These are phyloP conservation scores for Amanita rimosa DNA, from an alignment of 768 basidiomycete species.

Conservation along the genomic window DNA sequence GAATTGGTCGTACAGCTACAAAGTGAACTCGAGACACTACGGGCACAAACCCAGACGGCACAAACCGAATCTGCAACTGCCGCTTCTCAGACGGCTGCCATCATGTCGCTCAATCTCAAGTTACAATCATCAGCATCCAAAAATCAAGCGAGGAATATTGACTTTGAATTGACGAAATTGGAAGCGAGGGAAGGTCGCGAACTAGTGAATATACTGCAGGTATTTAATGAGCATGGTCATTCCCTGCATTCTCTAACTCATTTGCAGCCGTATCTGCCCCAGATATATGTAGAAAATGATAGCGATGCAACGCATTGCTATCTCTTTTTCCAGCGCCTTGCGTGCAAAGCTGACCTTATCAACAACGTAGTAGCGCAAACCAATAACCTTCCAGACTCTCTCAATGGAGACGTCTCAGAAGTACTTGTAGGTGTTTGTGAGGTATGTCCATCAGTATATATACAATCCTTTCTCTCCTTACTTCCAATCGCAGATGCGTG, in stretches of 20 bases:
- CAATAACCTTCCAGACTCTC: slow-evolving; percentile 76
- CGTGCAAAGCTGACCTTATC: slow-evolving; percentile 80
- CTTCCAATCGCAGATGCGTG: slow-evolving; percentile 50
- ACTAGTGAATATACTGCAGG: slow-evolving; percentile 75
- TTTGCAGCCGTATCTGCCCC: slow-evolving; percentile 78
- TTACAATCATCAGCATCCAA: slow-evolving; percentile 86
- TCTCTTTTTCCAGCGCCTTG: slow-evolving; percentile 86
- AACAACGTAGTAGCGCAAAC: slow-evolving; percentile 72
- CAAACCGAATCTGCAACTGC: slow-evolving; percentile 76
- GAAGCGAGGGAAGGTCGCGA: slow-evolving; percentile 80
- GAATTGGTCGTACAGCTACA: slow-evolving; percentile 83
- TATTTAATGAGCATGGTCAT: slow-evolving; percentile 14
- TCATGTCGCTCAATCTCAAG: slow-evolving; percentile 92
- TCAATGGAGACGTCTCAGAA: slow-evolving; percentile 76
- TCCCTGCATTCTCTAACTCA: slow-evolving; percentile 2
- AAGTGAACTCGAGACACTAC: slow-evolving; percentile 77
- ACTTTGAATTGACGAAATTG: slow-evolving; percentile 77
- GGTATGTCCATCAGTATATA: slow-evolving; percentile 27
- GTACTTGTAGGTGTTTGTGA: slow-evolving; percentile 91
- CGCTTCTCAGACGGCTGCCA: slow-evolving; percentile 80
- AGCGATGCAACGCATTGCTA: slow-evolving; percentile 82
- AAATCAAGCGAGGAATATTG: slow-evolving; percentile 82
- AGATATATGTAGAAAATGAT: slow-evolving; percentile 83
- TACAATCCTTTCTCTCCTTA: slow-evolving; percentile 1
- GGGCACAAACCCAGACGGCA: slow-evolving; percentile 76